These are phyloP conservation scores for Pontederia paniculata DNA, from an alignment of 176 grass and related monocot genomes.

Conservation along the genomic window DNA sequence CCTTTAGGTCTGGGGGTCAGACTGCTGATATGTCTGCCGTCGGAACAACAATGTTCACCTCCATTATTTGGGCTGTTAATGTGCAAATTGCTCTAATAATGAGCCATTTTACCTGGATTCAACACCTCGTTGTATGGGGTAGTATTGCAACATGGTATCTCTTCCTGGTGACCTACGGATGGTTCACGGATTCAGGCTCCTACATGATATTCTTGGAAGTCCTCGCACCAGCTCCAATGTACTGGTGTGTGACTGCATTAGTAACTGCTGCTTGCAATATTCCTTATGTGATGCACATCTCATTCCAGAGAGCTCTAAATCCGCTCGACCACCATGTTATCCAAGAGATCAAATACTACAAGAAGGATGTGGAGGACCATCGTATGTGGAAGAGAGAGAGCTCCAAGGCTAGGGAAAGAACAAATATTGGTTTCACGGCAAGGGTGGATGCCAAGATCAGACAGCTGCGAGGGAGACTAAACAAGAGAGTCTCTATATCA, in stretches of 20 bases:
- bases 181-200: slow-evolving; percentile 33
- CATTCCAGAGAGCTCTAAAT: slow-evolving; percentile 73
- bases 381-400: slow-evolving; percentile 92
- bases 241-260: slow-evolving; percentile 58
- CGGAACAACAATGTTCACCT: slow-evolving; percentile 93
- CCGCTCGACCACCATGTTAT: slow-evolving; percentile 95
- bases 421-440: slow-evolving; percentile 88
- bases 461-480: slow-evolving; percentile 64
- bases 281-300: slow-evolving; percentile 81
- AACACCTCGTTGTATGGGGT: slow-evolving; percentile 87
- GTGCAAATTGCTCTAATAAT: slow-evolving; percentile 92
- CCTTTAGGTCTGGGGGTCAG: slow-evolving; percentile 61
- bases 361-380: slow-evolving; percentile 70
- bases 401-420: slow-evolving; percentile 65
- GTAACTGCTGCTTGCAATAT: slow-evolving; percentile 73
- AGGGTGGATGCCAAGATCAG: slow-evolving; percentile 92
- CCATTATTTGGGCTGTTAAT: slow-evolving; percentile 97
- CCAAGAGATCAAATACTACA: slow-evolving; percentile 87
- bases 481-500: slow-evolving; percentile 51
- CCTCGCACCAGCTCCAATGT: slow-evolving; percentile 69
- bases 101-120: slow-evolving; percentile 99
- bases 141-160: slow-evolving; percentile 88
- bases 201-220: slow-evolving; percentile 69
- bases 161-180: slow-evolving; percentile 69
- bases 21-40: slow-evolving; percentile 87